Base-by-base conservation (phyloP, 2,329 filamentous ascomycete genomes). In the Rasamsonia emersonii region DNA sequence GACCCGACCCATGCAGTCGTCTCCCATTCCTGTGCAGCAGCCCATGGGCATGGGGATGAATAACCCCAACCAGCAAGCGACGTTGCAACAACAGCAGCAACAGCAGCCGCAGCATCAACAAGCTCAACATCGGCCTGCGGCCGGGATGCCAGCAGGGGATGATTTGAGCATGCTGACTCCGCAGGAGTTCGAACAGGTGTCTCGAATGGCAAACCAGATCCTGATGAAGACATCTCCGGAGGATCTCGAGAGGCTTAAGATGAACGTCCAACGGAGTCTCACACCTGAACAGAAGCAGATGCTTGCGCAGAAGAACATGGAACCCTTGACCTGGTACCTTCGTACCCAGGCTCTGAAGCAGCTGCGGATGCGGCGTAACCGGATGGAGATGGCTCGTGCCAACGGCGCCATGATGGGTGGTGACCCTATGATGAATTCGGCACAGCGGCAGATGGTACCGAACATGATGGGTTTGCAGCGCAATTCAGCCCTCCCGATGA, bases 311-410 rank as follows among this genome's bases (percentile, higher is more conserved):
- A 64, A 64, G 33, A 55, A 62, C 13, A 55, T 70, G 25, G 66
- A 73, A 30, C 69, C 70, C 0, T 44, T 75, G 24, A 58, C 61
- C 24, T 65, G 65, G 32, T 65, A 66, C 36, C 70, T 73, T 44
- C 67, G 65, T 24, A 59, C 61, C 21, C 62, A 70, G 33, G 67
- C 68, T 3, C 51, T 67, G 14, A 58, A 41, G 36, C 53, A 58
- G 41, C 54, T 66, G 44, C 58, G 54, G 32, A 52, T 48, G 30
- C 51, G 54, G 34, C 49, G 49, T 6, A 40, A 36, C 21, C 53
- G 51, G 13, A 39, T 50, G 44, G 53, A 56, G 24, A 50, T 56
- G 41, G 47, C 42, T 25, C 56, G 53, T 14, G 40, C 42, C 10
- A 54, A 50, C 33, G 45, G 40, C 31, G 41, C 46, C 20, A 51